A percentile compares a stretch with the other conserved stretches of the same genome.
phyloP scores from a whole-genome alignment of 352 stramenopile genomes.

The Pythium chondricola region DNA sequence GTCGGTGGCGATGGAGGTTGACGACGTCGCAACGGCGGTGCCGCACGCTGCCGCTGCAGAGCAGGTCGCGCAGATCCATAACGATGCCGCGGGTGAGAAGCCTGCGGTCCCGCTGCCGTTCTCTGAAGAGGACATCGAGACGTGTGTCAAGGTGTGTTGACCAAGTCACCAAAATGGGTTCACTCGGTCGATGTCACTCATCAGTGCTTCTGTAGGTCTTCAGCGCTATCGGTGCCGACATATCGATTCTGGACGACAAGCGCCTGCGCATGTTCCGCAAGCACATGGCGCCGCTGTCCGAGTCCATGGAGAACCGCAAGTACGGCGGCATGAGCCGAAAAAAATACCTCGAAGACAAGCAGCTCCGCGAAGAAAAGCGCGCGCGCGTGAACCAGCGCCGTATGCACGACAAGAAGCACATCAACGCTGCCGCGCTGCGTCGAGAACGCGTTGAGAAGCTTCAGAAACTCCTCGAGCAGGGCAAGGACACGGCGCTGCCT shows the following conservation, averaged over 20 bases:
- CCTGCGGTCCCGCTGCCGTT: slow-evolving; percentile 55
- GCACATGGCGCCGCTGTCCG: slow-evolving; percentile 64
- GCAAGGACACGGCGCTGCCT: slow-evolving; percentile 59
- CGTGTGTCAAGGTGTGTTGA: slow-evolving; percentile 44
- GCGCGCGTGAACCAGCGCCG: slow-evolving; percentile 78
- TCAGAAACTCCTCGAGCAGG: slow-evolving; percentile 83
- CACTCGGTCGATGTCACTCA: neutral
- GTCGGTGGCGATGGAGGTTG: slow-evolving; percentile 31
- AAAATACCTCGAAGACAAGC: slow-evolving; percentile 86
- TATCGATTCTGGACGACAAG: slow-evolving; percentile 53
- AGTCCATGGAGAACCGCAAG: slow-evolving; percentile 80
- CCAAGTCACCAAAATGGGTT: neutral
- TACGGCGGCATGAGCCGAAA: slow-evolving; percentile 79
- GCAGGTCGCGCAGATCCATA: neutral
- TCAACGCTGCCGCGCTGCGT: slow-evolving; percentile 88
- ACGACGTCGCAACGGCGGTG: slow-evolving; percentile 16
- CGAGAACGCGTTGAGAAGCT: slow-evolving; percentile 90
- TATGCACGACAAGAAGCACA: slow-evolving; percentile 91
- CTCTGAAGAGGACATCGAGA: slow-evolving; percentile 49
- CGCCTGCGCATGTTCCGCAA: slow-evolving; percentile 78
- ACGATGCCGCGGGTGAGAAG: slow-evolving; percentile 2
- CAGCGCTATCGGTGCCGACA: slow-evolving; percentile 40
- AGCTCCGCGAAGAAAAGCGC: slow-evolving; percentile 79
- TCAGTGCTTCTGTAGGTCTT: slow-evolving; percentile 34
- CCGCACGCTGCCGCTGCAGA: neutral